phyloP scores from a whole-genome alignment of 768 basidiomycete species.

The Rhizopogon salebrosus region DNA sequence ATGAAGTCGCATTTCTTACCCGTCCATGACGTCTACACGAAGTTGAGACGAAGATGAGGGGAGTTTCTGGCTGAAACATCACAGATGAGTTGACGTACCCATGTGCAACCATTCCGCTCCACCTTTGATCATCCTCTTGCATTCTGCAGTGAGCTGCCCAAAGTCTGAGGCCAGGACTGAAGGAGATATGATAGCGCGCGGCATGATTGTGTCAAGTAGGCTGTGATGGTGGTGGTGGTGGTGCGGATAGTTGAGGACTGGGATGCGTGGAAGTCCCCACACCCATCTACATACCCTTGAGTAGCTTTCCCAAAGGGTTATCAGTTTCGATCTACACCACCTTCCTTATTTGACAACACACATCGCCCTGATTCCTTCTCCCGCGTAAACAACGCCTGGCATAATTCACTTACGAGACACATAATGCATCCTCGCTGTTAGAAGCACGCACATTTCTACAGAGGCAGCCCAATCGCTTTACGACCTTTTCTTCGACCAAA shows the following conservation, averaged over 20 bases:
- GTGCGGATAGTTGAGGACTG: neutral
- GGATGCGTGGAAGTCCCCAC: neutral
- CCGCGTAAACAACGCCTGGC: neutral
- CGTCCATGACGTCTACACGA: constrained; percentile 90
- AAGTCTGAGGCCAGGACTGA: constrained; percentile 98
- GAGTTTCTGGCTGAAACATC: constrained; percentile 8
- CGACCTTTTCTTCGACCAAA: too few relatives aligned
- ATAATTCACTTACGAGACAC: too few relatives aligned
- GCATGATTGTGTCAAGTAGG: constrained; percentile 44
- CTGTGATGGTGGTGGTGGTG: constrained; percentile 1
- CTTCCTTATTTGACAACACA: constrained; percentile 17
- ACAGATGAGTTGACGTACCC: constrained; percentile 45
- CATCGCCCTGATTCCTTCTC: neutral
- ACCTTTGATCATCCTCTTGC: constrained; percentile 90
- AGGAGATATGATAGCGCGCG: constrained; percentile 89
- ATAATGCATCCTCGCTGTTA: too few relatives aligned
- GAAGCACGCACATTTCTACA: too few relatives aligned
- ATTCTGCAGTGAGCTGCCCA: constrained; percentile 91
- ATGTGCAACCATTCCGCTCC: constrained; percentile 99
- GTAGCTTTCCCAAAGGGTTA: too few relatives aligned
- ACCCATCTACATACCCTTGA: constrained; percentile 6
- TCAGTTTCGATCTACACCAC: constrained; percentile 18
- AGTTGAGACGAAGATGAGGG: constrained; percentile 5
- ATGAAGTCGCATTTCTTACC: constrained; percentile 41
- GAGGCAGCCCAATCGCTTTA: too few relatives aligned